Evolutionary conservation across 352 stramenopile species (phyloP).

Genomic region (Phytopythium ostracodes): DNA sequence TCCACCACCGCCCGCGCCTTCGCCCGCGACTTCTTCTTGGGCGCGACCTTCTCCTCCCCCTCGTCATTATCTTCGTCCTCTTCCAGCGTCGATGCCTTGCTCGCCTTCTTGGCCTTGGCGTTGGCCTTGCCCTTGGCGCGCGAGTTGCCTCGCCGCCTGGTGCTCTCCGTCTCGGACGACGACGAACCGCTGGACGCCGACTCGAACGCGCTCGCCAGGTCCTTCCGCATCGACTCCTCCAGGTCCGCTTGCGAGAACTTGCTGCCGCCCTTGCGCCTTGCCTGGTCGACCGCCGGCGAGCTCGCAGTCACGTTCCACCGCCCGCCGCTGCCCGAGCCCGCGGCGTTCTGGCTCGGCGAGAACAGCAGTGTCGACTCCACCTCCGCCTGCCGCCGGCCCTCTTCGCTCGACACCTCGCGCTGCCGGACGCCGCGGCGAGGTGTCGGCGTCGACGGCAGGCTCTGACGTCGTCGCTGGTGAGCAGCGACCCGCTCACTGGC

Average conservation of each 20-base stretch:
- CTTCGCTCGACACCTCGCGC: slow-evolving; percentile 33
- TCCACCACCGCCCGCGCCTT: slow-evolving; percentile 7
- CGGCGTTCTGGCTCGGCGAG: slow-evolving; percentile 38
- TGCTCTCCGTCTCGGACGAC: slow-evolving; percentile 13
- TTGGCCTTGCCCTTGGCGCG: slow-evolving; percentile 18
- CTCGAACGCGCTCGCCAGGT: slow-evolving; percentile 43
- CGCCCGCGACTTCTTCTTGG: slow-evolving; percentile 14
- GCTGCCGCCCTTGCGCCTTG: slow-evolving; percentile 1
- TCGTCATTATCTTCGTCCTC: slow-evolving; percentile 3
- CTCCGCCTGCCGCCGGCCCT: slow-evolving; percentile 12
- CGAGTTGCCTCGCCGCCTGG: slow-evolving; percentile 13
- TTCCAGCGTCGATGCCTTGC: not conserved
- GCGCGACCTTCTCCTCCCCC: not conserved
- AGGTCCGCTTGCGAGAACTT: slow-evolving; percentile 1
- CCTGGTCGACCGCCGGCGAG: slow-evolving; percentile 39
- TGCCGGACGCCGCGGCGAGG: slow-evolving; percentile 29
- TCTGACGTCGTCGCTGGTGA: slow-evolving; percentile 33
- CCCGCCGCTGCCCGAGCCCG: slow-evolving; percentile 12
- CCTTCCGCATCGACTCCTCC: slow-evolving; percentile 50
- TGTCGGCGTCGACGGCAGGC: slow-evolving; percentile 40
- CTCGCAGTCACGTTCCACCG: slow-evolving; percentile 59
- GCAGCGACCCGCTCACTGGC: slow-evolving; percentile 18
- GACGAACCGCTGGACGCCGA: slow-evolving; percentile 21
- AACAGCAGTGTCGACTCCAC: slow-evolving; percentile 42
- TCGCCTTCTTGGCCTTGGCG: not conserved